Evolutionary conservation across 179 eudicot genomes (phyloP).

Genomic region (Silene coronaria): DNA sequence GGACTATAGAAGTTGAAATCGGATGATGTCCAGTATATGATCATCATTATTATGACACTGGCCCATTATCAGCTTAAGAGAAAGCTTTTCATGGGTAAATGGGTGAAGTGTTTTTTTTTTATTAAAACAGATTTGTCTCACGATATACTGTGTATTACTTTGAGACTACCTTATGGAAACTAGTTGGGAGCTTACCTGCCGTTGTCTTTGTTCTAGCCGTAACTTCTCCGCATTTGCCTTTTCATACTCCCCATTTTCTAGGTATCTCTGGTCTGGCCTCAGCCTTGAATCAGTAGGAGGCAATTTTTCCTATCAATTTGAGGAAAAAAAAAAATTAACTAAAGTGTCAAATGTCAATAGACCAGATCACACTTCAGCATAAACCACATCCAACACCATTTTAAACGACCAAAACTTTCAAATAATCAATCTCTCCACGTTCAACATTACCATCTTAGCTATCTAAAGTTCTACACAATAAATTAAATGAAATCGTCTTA

Average conservation of each 20-base stretch:
- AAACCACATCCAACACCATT: background rate
- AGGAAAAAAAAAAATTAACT: background rate
- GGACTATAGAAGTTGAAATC: background rate
- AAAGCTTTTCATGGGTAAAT: too few species aligned
- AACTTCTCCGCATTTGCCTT: conserved; percentile 41
- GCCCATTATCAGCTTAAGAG: too few species aligned
- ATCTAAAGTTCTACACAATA: background rate
- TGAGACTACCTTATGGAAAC: too few species aligned
- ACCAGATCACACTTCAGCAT: background rate
- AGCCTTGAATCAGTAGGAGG: conserved; percentile 48
- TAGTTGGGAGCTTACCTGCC: conserved; percentile 54
- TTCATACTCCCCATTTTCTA: conserved; percentile 42
- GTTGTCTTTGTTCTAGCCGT: conserved; percentile 47
- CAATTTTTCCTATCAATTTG: conserved; percentile 28
- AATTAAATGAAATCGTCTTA: background rate
- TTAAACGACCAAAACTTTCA: background rate
- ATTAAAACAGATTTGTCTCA: too few species aligned
- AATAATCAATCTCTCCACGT: background rate
- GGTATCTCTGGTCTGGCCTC: conserved; percentile 41
- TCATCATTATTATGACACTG: too few species aligned
- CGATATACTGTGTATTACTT: too few species aligned
- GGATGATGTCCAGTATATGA: too few species aligned
- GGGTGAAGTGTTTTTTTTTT: too few species aligned
- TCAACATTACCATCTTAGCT: background rate
- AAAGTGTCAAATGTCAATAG: background rate